Percentiles rank a stretch among this genome's conserved stretches.
Conservation (phyloP, 805 yeast species). For the Allodekkera sacchari region DNA sequence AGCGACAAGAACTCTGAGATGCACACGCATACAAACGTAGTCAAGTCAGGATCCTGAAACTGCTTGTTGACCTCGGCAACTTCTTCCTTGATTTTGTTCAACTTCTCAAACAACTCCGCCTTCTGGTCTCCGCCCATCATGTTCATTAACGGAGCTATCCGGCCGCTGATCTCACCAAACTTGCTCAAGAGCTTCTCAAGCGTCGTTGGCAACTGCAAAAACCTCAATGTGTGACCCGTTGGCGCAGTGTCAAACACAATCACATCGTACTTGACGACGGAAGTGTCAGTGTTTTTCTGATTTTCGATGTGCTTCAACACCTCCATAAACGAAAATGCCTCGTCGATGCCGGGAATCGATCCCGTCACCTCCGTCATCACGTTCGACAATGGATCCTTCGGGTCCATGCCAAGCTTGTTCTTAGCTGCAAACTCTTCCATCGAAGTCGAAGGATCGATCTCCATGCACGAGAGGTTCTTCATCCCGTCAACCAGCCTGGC, state of each 20-base stretch:
- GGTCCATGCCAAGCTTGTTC: constrained; percentile 32
- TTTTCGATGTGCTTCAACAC: constrained; percentile 92
- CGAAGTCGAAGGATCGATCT: constrained; percentile 93
- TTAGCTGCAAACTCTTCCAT: constrained; percentile 65
- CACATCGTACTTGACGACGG: constrained; percentile 54
- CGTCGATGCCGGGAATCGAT: constrained; percentile 97
- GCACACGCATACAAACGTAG: constrained; percentile 95
- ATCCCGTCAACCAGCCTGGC: constrained; percentile 91
- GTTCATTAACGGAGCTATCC: constrained; percentile 85
- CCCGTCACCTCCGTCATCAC: constrained; percentile 89
- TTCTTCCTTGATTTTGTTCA: constrained; percentile 70
- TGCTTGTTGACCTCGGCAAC: constrained; percentile 88
- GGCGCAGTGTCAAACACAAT: constrained; percentile 99
- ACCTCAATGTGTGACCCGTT: constrained; percentile 95
- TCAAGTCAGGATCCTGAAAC: constrained; percentile 91
- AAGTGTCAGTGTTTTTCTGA: constrained; percentile 33
- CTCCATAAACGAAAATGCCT: constrained; percentile 95
- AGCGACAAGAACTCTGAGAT: constrained; percentile 93
- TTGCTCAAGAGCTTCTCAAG: constrained; percentile 80
- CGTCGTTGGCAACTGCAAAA: constrained; percentile 89
- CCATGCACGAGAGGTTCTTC: constrained; percentile 90
- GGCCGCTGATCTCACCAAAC: constrained; percentile 76
- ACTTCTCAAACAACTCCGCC: constrained; percentile 67
- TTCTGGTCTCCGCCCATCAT: constrained; percentile 61
- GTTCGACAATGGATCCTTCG: constrained; percentile 55